A percentile compares a stretch with the other conserved stretches of the same genome.
Evolutionary conservation across 768 basidiomycete species (phyloP).

Genomic region (Lyophyllum atratum): DNA sequence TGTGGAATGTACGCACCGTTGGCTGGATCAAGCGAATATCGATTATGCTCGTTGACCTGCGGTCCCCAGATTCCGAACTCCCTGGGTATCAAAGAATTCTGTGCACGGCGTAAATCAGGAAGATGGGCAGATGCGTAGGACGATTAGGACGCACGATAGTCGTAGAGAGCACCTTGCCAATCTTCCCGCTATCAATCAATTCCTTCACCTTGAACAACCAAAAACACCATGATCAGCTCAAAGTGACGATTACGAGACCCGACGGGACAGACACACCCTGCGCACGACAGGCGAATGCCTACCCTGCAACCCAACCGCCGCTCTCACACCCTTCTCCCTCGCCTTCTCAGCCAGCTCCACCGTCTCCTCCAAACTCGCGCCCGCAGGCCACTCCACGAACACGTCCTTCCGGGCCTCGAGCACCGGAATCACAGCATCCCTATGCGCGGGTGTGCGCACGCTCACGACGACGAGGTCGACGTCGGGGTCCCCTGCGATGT

Average conservation of each 20-base stretch:
- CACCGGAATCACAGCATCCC: conserved; percentile 27
- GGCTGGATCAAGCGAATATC: not conserved
- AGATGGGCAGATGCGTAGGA: not conserved
- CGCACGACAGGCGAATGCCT: conserved; percentile 25
- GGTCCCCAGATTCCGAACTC: not conserved
- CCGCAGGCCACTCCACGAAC: conserved; percentile 44
- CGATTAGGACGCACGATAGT: conserved; percentile 21
- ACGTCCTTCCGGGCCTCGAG: conserved; percentile 39
- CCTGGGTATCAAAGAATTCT: not conserved
- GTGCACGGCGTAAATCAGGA: not conserved
- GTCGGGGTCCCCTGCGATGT: conserved; percentile 35
- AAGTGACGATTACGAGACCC: not conserved
- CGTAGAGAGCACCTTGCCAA: conserved; percentile 31
- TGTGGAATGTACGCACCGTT: not conserved
- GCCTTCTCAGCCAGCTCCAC: conserved; percentile 33
- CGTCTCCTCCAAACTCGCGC: conserved; percentile 31
- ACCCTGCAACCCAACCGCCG: conserved; percentile 37
- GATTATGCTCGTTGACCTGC: not conserved
- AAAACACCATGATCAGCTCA: not conserved
- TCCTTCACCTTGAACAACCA: conserved; percentile 29
- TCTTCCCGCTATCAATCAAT: conserved; percentile 28
- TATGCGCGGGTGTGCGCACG: conserved; percentile 34
- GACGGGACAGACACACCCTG: conserved; percentile 25
- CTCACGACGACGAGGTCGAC: conserved; percentile 38
- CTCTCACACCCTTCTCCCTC: conserved; percentile 27